phyloP scores from a whole-genome alignment of 805 yeast species.

The Metschnikowia reukaufii region DNA sequence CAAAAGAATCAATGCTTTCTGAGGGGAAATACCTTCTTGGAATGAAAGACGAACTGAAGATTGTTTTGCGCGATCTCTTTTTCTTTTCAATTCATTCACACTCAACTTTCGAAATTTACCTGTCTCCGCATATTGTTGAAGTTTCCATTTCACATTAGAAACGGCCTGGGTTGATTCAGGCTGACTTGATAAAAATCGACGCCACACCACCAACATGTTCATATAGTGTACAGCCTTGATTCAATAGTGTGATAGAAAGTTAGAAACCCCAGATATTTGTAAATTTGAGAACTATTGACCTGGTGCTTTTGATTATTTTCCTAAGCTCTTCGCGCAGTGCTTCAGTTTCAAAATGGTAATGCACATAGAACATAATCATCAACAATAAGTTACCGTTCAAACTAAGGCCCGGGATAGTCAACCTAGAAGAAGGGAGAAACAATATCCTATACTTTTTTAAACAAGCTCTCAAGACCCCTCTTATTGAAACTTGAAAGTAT shows the following conservation, averaged over 20 bases:
- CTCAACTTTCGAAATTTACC: conserved; percentile 26
- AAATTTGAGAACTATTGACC: not conserved
- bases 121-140: conserved; percentile 29
- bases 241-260: too few species aligned
- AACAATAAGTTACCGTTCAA: not conserved
- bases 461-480: too few species aligned
- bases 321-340: conserved; percentile 2
- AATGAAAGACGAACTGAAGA: conserved; percentile 4
- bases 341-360: not conserved
- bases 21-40: conserved; percentile 11
- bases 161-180: not conserved
- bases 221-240: not conserved
- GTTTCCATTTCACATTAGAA: conserved; percentile 20
- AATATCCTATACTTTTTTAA: too few species aligned
- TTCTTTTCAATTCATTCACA: conserved; percentile 18
- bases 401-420: too few species aligned
- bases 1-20: conserved; percentile 29
- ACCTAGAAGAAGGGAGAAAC: too few species aligned
- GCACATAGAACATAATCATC: not conserved
- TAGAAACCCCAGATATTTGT: too few species aligned
- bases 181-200: not conserved
- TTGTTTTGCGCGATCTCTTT: conserved; percentile 7
- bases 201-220: conserved; percentile 2
- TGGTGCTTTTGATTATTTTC: not conserved
- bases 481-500: too few species aligned